Evolutionary conservation across 2,329 filamentous ascomycete genomes (phyloP).

Genomic region (Dactylellina sp.): DNA sequence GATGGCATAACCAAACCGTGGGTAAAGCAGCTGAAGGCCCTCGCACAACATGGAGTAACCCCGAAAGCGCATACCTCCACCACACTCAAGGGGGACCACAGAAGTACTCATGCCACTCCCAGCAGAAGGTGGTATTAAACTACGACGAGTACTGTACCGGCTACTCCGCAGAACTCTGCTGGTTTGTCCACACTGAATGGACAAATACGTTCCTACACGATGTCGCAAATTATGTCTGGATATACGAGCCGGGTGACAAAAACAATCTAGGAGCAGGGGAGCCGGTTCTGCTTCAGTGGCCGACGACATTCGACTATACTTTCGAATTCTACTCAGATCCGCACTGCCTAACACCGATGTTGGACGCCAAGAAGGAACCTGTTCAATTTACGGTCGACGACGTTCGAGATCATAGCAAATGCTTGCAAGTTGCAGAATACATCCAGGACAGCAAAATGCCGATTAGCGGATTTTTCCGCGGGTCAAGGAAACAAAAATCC

Average conservation of each 20-base stretch:
- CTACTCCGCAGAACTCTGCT: conserved; percentile 12
- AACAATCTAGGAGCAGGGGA: background rate
- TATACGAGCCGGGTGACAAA: conserved; percentile 2
- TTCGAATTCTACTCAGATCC: conserved; percentile 32
- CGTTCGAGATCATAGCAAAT: conserved; percentile 8
- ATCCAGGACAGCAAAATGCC: conserved; percentile 19
- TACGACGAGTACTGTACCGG: conserved; percentile 12
- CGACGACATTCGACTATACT: conserved; percentile 17
- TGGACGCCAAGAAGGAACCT: background rate
- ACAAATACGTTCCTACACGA: background rate
- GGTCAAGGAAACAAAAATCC: conserved; percentile 18
- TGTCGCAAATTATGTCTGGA: conserved; percentile 28
- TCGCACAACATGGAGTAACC: background rate
- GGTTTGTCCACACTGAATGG: conserved; percentile 1
- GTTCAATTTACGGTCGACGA: conserved; percentile 21
- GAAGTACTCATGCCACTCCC: conserved; percentile 15
- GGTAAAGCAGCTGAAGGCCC: background rate
- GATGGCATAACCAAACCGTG: conserved; percentile 27
- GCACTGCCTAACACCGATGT: conserved; percentile 13
- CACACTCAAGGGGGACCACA: conserved; percentile 9
- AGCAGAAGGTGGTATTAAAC: background rate
- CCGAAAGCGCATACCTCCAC: conserved; percentile 5
- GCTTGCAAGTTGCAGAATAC: conserved; percentile 11
- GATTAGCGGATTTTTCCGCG: conserved; percentile 14
- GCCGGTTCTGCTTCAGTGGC: conserved; percentile 1